Percentiles rank a stretch among this genome's conserved stretches.
Evolutionary conservation across 495 filamentous ascomycete genomes (phyloP).

Genomic region (Friedmanniomyces endolithicus): DNA sequence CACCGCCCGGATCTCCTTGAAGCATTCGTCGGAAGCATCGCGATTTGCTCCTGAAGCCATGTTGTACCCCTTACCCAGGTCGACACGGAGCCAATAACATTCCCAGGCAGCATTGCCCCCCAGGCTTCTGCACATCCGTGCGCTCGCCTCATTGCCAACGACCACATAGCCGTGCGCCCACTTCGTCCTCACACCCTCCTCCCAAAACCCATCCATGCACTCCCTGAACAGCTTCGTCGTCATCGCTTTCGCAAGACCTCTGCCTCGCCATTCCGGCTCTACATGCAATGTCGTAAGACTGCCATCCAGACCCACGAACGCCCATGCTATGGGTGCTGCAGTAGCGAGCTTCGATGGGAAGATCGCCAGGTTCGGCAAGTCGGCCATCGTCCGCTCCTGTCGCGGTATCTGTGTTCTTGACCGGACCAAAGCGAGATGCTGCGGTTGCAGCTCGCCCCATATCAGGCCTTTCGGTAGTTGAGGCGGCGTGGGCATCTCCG

Average conservation of each 20-base stretch:
- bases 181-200: constrained; percentile 9
- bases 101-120: constrained; percentile 25
- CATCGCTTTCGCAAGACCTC: constrained; percentile 28
- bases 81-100: constrained; percentile 30
- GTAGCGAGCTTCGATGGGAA: not conserved
- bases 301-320: constrained; percentile 29
- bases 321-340: constrained; percentile 25
- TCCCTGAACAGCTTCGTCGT: constrained; percentile 25
- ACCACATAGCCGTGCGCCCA: constrained; percentile 30
- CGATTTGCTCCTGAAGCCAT: not conserved
- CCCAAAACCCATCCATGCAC: constrained; percentile 11
- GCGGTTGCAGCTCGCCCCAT: constrained; percentile 7
- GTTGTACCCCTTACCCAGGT: constrained; percentile 11
- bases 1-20: not conserved
- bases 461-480: constrained; percentile 7
- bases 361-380: constrained; percentile 15
- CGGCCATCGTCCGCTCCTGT: constrained; percentile 16
- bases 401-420: constrained; percentile 18
- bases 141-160: constrained; percentile 26
- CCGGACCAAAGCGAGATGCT: constrained; percentile 13
- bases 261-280: constrained; percentile 24
- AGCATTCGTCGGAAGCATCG: not conserved
- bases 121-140: constrained; percentile 24
- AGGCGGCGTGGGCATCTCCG: not conserved
- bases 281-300: constrained; percentile 26